phyloP scores from a whole-genome alignment of 176 grass and related monocot genomes.

The Oryza officinalis region DNA sequence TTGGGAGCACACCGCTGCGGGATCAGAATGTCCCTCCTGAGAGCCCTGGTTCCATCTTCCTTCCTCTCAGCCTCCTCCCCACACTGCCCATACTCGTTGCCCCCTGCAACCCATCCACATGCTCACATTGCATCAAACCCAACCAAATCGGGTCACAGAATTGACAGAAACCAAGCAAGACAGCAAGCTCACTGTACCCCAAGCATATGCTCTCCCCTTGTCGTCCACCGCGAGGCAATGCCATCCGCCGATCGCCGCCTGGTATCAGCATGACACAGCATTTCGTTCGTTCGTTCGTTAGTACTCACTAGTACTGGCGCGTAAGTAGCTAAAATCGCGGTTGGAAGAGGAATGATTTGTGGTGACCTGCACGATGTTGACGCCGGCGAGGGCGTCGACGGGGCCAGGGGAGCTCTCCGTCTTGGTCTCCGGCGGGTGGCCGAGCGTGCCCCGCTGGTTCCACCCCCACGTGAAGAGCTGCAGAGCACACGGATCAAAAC shows the following conservation, averaged over 20 bases:
- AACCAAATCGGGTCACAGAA: not conserved
- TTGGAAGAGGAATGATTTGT: not conserved
- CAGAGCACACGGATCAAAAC: not conserved
- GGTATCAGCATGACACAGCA: constrained; percentile 7
- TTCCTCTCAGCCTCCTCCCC: constrained; percentile 97
- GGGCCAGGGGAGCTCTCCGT: constrained; percentile 69
- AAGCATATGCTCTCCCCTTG: constrained; percentile 78
- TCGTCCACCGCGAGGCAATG: constrained; percentile 96
- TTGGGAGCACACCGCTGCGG: constrained; percentile 77
- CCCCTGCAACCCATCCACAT: constrained; percentile 46
- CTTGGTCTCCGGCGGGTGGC: constrained; percentile 76
- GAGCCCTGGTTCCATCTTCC: constrained; percentile 75
- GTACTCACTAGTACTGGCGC: not conserved
- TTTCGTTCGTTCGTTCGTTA: too few species aligned
- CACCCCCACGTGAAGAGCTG: constrained; percentile 99
- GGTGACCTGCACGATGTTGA: constrained; percentile 81
- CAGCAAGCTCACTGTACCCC: constrained; percentile 47
- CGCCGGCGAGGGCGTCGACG: constrained; percentile 62
- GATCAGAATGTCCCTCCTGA: constrained; percentile 84
- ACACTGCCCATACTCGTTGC: constrained; percentile 96
- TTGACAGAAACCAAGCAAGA: not conserved
- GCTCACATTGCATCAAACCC: constrained; percentile 31
- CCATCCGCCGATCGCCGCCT: constrained; percentile 96
- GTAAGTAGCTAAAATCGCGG: not conserved
- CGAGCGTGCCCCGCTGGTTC: constrained; percentile 96